Percentiles rank a stretch among this genome's conserved stretches.
phyloP scores from a whole-genome alignment of 257 asterid species.

The Eustoma russellianum region DNA sequence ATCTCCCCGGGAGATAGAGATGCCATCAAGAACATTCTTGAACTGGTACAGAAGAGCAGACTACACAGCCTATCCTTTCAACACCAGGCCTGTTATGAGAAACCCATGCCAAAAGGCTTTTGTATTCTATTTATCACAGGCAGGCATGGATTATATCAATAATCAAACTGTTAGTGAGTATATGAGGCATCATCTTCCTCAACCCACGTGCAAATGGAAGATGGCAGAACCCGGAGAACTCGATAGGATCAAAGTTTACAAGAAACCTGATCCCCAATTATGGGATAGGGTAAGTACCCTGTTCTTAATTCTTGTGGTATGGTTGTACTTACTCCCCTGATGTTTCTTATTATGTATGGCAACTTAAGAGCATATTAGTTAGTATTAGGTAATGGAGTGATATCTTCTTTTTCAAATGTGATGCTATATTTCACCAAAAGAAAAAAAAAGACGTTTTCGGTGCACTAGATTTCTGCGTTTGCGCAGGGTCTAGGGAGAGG shows the following conservation, averaged over 20 bases:
- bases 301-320: not conserved
- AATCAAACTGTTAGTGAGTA: conserved; percentile 46
- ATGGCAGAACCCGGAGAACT: conserved; percentile 44
- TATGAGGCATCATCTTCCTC: conserved; percentile 29
- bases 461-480: too few relatives aligned
- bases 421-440: too few relatives aligned
- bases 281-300: conserved; percentile 57
- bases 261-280: conserved; percentile 54
- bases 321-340: not conserved
- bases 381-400: too few relatives aligned
- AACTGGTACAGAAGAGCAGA: conserved; percentile 87
- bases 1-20: conserved; percentile 77
- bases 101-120: conserved; percentile 74
- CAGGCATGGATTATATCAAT: conserved; percentile 23
- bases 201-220: conserved; percentile 63
- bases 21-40: conserved; percentile 84
- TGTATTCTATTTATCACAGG: conserved; percentile 47
- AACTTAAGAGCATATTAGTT: too few relatives aligned
- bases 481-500: too few relatives aligned
- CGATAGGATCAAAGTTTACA: conserved; percentile 41
- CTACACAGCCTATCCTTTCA: conserved; percentile 67
- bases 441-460: too few relatives aligned
- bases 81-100: conserved; percentile 79
- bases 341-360: too few relatives aligned
- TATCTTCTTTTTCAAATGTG: too few relatives aligned